Evolutionary conservation across 345 rosid species (phyloP), one percentile per base, ranked within the genome.

Genomic region (Aegle marmelos): DNA sequence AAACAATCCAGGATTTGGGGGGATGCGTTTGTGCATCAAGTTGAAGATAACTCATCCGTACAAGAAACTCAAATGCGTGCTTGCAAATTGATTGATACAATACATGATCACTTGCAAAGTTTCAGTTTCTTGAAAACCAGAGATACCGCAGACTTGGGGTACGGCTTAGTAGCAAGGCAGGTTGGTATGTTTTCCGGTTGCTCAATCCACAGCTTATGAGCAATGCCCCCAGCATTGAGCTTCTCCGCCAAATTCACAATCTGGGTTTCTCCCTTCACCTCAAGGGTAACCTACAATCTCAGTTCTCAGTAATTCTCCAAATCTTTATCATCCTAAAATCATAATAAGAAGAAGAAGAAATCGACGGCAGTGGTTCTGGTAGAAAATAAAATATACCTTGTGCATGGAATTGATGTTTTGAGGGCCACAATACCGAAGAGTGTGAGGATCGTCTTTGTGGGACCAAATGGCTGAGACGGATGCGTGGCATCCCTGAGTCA

Each of bases 401-500:
- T 91, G 99, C 99, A 96, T 96, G 24, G 86, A 87, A 71, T 91
- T 92, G 14, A 94, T 89, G 54, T 85, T 87, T 13, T 82, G 78
- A 27, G 97, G 91, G 79, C 91, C 85, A 71, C 99, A 94, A 72
- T 96, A 96, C 74, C 78, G 83, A 57, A 83, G 70, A 50, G 94
- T 91, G 64, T 81, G 72, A 19, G 88, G 89, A 83, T 96, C 95
- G 79, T 88, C 94, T 77, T 82, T 89, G 80, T 89, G 81, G 36
- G 79, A 80, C 97, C 99, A 92, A 62, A 94, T 86, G 69, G 97
- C 98, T 8, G 89, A 77, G 17, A 94, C 94, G 13, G 99, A 88
- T 73, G 99, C 97, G 79, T 96, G 99, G 76, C 98, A 96, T 9
- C 98, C 99, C 80, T 96, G 99, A 0, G 99, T 91, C 5, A 96